Conservation (phyloP, 2,329 filamentous ascomycete genomes). For the Aspergillus vadensis region DNA sequence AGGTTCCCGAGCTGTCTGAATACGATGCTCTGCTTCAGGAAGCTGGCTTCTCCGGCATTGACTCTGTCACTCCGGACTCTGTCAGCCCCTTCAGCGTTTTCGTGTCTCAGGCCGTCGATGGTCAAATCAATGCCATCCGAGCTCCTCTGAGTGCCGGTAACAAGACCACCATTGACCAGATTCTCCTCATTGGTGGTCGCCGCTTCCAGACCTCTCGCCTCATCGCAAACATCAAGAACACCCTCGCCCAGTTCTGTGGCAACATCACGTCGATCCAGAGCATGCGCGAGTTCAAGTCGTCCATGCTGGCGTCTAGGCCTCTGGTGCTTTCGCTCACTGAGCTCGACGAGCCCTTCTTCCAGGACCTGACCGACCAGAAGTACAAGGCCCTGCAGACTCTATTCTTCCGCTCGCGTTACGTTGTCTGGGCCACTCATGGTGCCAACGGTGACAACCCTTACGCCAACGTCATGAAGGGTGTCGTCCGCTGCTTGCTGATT, state of each 20-base stretch:
- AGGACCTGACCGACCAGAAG: neutral
- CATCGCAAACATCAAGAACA: too few relatives aligned
- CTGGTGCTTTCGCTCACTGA: neutral
- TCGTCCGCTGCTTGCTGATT: conserved; percentile 6
- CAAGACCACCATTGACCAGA: neutral
- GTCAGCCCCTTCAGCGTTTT: conserved; percentile 28
- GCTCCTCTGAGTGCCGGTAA: conserved; percentile 25
- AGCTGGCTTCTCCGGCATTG: conserved; percentile 18
- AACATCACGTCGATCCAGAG: neutral
- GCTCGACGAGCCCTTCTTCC: conserved; percentile 9
- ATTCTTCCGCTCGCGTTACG: neutral
- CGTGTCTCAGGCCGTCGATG: conserved; percentile 38
- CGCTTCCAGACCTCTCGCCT: too few relatives aligned
- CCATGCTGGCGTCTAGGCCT: neutral
- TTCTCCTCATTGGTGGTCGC: conserved; percentile 11
- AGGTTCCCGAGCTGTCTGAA: neutral
- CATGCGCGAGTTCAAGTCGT: neutral
- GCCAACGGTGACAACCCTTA: conserved; percentile 7
- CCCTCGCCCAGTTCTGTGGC: neutral
- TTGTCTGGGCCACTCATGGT: neutral
- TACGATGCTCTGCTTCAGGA: conserved; percentile 13
- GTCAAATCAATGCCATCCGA: conserved; percentile 28
- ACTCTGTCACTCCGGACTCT: conserved; percentile 12
- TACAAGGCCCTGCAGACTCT: neutral
- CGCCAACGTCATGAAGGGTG: conserved; percentile 11